Base-by-base conservation (phyloP, 1,139 yeast species). In the Hemisphaericaspora xylanilytica region DNA sequence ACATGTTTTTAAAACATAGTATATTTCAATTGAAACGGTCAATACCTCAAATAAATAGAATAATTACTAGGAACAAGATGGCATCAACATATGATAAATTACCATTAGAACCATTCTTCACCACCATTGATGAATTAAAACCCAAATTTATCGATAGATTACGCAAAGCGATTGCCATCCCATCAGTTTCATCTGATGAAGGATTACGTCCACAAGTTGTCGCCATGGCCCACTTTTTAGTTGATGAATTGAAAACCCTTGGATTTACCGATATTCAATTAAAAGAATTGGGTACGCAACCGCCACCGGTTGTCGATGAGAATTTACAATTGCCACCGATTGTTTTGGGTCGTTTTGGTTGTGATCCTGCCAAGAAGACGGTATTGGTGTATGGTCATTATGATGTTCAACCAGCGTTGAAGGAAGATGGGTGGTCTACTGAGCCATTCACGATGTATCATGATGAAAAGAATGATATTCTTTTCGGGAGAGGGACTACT, bases 351-450 rank as follows among this genome's bases (percentile, higher is more conserved):
- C 80, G 95, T 55, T 84, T 77, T 54, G 98, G 98, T 36, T 61
- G 62, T 32, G 95, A 90, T 59, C 81, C 95, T 29, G 49, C 61
- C 28, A 85, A 86, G 71, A 90, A 89, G 67, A 92, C 89, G 20
- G 85, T 94, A 32, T 76, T 94, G 51, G 83, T 94, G 36, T 92
- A 92, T 60, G 98, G 97, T 28, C 98, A 92, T 63, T 90, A 90
- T 65, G 98, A 92, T 56, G 99, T 92, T 45, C 99, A 92, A 70
- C 99, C 99, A 7, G 99, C 99, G 13, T 67, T 76, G 36, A 55
- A 72, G 46, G 96, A 86, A 53, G 98, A 92, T 59, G 98, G 99
- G 25, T 92, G 99, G 99, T 70, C 74, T 55, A 78, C 95, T 35
- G 96, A 89, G 49, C 99, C 99, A 9, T 92, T 92, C 65, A 71